These are phyloP conservation scores for Dalbergia oliveri DNA, from an alignment of 306 rosid species.

Conservation along the genomic window DNA sequence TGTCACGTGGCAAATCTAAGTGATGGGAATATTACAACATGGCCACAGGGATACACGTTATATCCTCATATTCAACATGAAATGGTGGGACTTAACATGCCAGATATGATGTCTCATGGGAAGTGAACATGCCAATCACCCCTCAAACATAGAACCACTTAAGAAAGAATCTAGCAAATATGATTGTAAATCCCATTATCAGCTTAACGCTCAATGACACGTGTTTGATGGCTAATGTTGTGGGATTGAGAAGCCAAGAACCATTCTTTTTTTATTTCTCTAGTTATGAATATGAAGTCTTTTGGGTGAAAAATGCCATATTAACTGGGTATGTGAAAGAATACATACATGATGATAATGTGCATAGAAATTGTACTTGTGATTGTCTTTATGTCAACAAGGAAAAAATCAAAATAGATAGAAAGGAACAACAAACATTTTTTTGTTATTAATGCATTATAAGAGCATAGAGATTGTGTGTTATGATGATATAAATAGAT, in stretches of 20 bases:
- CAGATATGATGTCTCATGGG: slow-evolving; percentile 60
- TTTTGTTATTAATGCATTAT: slow-evolving; percentile 4
- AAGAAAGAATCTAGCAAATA: slow-evolving; percentile 51
- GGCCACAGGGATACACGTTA: slow-evolving; percentile 66
- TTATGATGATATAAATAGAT: too few relatives aligned
- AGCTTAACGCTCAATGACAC: slow-evolving; percentile 45
- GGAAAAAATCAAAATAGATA: not conserved
- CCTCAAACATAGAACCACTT: slow-evolving; percentile 54
- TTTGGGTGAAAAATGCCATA: not conserved
- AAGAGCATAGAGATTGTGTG: not conserved
- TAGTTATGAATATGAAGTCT: not conserved
- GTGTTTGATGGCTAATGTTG: not conserved
- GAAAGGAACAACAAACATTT: not conserved
- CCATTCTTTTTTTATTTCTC: not conserved
- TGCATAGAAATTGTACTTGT: not conserved
- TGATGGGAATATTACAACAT: slow-evolving; percentile 57
- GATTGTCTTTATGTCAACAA: not conserved
- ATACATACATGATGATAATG: not conserved
- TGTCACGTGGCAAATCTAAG: slow-evolving; percentile 58
- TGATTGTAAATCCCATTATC: slow-evolving; percentile 52
- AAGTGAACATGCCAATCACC: slow-evolving; percentile 60
- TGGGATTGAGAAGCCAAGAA: not conserved
- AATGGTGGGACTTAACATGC: slow-evolving; percentile 59
- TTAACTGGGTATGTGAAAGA: not conserved
- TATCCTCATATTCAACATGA: slow-evolving; percentile 61